Conservation (phyloP, 148 eudicot species). For the Amaranthus palmeri region DNA sequence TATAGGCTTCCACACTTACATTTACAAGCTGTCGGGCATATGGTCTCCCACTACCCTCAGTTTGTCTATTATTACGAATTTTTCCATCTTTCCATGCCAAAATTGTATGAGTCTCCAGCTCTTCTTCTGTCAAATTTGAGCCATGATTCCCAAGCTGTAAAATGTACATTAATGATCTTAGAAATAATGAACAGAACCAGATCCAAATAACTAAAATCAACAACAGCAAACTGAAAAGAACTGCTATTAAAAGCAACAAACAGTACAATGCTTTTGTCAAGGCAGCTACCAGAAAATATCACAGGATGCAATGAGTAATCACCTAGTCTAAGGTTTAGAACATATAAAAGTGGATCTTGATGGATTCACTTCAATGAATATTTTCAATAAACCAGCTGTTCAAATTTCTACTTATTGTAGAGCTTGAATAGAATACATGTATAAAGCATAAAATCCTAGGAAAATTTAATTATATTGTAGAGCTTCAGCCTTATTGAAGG, state of each 20-base stretch:
- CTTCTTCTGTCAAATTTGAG: slow-evolving; percentile 82
- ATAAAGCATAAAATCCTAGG: too few relatives aligned
- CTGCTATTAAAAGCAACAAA: background rate
- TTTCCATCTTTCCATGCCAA: slow-evolving; percentile 90
- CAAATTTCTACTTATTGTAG: too few relatives aligned
- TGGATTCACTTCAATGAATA: too few relatives aligned
- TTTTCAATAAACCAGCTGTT: too few relatives aligned
- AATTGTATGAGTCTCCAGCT: slow-evolving; percentile 81
- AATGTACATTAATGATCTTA: background rate
- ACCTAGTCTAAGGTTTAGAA: background rate
- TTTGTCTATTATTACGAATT: slow-evolving; percentile 45
- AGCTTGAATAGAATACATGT: too few relatives aligned
- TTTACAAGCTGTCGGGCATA: slow-evolving; percentile 46
- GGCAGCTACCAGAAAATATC: too few relatives aligned
- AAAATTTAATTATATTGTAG: background rate
- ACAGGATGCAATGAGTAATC: too few relatives aligned
- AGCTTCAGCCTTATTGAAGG: too few relatives aligned
- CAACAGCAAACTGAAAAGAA: background rate
- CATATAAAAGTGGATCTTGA: background rate
- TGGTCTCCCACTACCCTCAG: slow-evolving; percentile 40
- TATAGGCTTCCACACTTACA: slow-evolving; percentile 42
- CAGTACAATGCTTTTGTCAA: background rate
- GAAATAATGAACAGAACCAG: background rate
- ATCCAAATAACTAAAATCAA: background rate
- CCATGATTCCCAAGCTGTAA: slow-evolving; percentile 78